phyloP scores from a whole-genome alignment of 2,329 filamentous ascomycete genomes.

The Aspergillus pseudoviridinutans region DNA sequence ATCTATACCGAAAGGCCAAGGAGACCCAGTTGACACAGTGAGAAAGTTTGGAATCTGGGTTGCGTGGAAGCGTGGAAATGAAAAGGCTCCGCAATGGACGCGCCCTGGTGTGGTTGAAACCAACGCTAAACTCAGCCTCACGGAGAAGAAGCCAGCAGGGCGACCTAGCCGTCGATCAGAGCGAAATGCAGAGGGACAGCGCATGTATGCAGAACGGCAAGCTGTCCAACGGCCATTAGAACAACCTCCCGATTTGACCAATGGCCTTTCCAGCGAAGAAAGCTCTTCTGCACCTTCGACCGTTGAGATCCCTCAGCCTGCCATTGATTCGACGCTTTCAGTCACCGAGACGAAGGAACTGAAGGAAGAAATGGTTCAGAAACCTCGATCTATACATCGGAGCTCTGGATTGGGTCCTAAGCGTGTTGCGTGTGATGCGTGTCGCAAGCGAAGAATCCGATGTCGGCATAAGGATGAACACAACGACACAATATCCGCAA shows the following conservation, averaged over 20 bases:
- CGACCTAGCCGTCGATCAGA: conserved; percentile 55
- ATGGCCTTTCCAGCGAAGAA: conserved; percentile 9
- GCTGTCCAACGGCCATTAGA: conserved; percentile 34
- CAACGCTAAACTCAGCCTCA: conserved; percentile 44
- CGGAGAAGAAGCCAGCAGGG: conserved; percentile 53
- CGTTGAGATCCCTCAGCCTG: conserved; percentile 20
- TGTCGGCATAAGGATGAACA: conserved; percentile 61
- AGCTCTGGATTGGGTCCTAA: conserved; percentile 59
- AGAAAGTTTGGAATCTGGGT: conserved; percentile 62
- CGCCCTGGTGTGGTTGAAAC: conserved; percentile 53
- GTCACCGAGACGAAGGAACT: conserved; percentile 12
- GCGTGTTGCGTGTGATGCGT: conserved; percentile 58
- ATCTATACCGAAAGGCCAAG: conserved; percentile 60
- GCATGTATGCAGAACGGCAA: conserved; percentile 38
- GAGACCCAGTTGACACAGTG: conserved; percentile 58
- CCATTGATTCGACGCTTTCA: conserved; percentile 9
- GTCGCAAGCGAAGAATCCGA: conserved; percentile 58
- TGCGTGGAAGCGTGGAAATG: conserved; percentile 65
- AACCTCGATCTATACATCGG: conserved; percentile 47
- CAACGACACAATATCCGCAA: conserved; percentile 23
- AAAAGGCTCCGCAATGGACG: conserved; percentile 59
- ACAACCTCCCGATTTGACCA: conserved; percentile 16
- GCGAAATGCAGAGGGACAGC: conserved; percentile 45
- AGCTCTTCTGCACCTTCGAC: conserved; percentile 20
- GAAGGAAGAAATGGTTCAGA: conserved; percentile 29